A percentile compares a stretch with the other conserved stretches of the same genome.
Evolutionary conservation across 176 grass and related monocot species (phyloP).

Genomic region (Canna indica): DNA sequence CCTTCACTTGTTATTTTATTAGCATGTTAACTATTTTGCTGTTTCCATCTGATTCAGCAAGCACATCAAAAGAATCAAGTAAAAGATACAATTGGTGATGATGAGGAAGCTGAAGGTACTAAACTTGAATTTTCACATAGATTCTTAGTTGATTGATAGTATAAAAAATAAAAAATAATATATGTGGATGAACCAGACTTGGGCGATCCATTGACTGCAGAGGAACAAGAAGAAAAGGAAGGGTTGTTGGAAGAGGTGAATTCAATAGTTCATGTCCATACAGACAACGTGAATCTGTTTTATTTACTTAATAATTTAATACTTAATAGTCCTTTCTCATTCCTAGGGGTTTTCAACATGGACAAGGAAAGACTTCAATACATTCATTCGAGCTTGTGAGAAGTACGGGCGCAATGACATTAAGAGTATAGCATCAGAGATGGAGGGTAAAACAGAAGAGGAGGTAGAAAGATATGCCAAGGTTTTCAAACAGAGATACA

Average conservation of each 20-base stretch:
- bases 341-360: conserved; percentile 84
- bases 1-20: neutral
- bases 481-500: conserved; percentile 92
- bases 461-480: conserved; percentile 89
- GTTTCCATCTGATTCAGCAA: conserved; percentile 46
- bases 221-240: conserved; percentile 68
- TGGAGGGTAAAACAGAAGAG: conserved; percentile 94
- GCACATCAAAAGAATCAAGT: conserved; percentile 60
- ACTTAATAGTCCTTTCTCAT: conserved; percentile 1
- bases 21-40: conserved; percentile 1
- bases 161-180: conserved; percentile 1
- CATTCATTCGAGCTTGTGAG: conserved; percentile 92
- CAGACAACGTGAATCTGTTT: neutral
- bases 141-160: conserved; percentile 13
- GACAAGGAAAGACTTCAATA: conserved; percentile 90
- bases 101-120: conserved; percentile 72
- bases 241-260: conserved; percentile 49
- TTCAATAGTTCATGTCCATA: neutral
- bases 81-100: conserved; percentile 89
- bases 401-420: conserved; percentile 92
- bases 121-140: conserved; percentile 31
- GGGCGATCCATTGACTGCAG: conserved; percentile 36
- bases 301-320: too few species aligned
- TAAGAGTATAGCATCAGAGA: conserved; percentile 81
- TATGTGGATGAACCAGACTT: conserved; percentile 30